These are phyloP conservation scores for Kappamyces sp. DNA, from an alignment of 192 early-diverging fungal genomes.

Conservation along the genomic window DNA sequence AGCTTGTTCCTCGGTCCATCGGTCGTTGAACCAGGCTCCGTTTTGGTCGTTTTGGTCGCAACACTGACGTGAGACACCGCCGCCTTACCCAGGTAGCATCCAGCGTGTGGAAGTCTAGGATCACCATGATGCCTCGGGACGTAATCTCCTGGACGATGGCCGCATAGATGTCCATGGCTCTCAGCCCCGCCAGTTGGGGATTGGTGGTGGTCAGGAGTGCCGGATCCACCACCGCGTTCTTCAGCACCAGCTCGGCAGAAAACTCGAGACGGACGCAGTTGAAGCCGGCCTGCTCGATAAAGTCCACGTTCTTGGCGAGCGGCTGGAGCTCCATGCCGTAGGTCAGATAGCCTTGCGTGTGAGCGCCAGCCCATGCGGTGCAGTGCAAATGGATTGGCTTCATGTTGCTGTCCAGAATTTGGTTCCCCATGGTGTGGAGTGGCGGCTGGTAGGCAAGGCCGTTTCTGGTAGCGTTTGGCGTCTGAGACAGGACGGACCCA, in stretches of 20 bases:
- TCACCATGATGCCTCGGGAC: slow-evolving; percentile 8
- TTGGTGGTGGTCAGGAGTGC: background rate
- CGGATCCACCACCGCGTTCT: background rate
- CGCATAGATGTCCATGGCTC: slow-evolving; percentile 6
- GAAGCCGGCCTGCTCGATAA: slow-evolving; percentile 4
- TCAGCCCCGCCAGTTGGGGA: background rate
- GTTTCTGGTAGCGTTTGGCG: no score
- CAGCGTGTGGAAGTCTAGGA: slow-evolving; percentile 15
- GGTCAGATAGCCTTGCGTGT: slow-evolving; percentile 6
- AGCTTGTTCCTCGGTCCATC: background rate
- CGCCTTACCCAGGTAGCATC: background rate
- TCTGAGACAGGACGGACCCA: no score
- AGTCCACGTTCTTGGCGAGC: background rate
- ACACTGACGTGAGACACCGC: background rate
- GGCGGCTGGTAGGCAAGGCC: background rate
- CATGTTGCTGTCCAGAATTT: background rate
- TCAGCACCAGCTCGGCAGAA: slow-evolving; percentile 9
- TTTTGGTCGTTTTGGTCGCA: slow-evolving; percentile 10
- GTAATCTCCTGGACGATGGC: slow-evolving; percentile 4
- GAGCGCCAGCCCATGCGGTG: slow-evolving; percentile 10
- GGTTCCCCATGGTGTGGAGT: slow-evolving; percentile 11
- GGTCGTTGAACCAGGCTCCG: slow-evolving; percentile 10
- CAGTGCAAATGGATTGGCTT: slow-evolving; percentile 13
- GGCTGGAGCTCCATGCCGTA: slow-evolving; percentile 13
- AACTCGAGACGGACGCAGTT: slow-evolving; percentile 16